Base-by-base conservation (phyloP, 2,329 filamentous ascomycete species). In the Exophiala phaeomuriformis region DNA sequence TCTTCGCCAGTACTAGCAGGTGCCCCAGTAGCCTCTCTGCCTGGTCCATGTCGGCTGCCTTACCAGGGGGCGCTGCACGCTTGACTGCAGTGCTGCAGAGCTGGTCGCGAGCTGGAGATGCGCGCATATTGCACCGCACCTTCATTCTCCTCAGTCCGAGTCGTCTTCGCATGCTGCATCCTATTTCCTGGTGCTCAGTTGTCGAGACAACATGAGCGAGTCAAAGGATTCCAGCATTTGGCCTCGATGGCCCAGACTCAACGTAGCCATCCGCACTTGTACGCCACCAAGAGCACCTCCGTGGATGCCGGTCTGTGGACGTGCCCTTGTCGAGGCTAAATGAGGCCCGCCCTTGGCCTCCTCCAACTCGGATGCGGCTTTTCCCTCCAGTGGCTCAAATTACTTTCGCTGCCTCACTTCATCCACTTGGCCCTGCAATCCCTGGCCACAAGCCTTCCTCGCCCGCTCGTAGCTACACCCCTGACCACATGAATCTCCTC, bases 401-500 rank as follows among this genome's bases (percentile, higher is more conserved):
- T 45, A 29, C 42, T n/a, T 9, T 32, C 42, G 4, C 42, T 45
- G 39, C 45, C 37, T 41, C 36, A 41, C 40, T 28, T 44, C 19
- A 5, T 42, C 40, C 12, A 37, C 33, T 46, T 48, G 42, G 47
- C 51, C 30, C 35, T 40, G 29, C 36, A 47, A 29, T 51, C 32
- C 49, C 49, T 51, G 49, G 40, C 12, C 28, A n/a, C 30, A 44
- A 46, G 32, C 28, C 41, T 3, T 45, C 33, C 31, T 51, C 35
- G 49, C 12, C n/a, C 3, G 8, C n/a, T 10, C 42, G 27, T 45
- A 39, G 35, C 41, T 33, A 51, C 53, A 53, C 56, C 56, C 56
- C 56, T 58, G 52, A 58, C 32, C 50, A 53, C 19, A 58, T 55
- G 56, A 45, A 55, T 53, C 51, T 53, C 53, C 53, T 53, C 49